These are phyloP conservation scores for Colletotrichum chrysophilum DNA, from an alignment of 2,329 filamentous ascomycete species.

Conservation along the genomic window DNA sequence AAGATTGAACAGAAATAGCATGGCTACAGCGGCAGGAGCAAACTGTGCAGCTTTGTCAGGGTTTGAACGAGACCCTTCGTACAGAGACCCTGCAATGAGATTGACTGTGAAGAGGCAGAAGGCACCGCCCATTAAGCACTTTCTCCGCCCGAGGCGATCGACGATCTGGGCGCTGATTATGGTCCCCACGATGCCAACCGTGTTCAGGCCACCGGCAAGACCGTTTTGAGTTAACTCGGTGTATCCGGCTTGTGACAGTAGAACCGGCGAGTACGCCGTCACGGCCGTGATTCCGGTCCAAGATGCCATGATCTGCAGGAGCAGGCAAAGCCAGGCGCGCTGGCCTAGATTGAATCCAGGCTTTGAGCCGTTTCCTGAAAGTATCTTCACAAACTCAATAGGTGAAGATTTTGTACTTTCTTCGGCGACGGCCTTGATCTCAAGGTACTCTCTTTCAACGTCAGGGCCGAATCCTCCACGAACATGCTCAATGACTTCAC, in stretches of 20 bases:
- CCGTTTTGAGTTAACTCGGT: slow-evolving; percentile 36
- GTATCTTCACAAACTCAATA: not conserved
- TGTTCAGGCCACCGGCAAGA: slow-evolving; percentile 56
- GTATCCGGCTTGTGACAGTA: not conserved
- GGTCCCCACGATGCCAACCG: slow-evolving; percentile 55
- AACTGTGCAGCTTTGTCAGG: slow-evolving; percentile 32
- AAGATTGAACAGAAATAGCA: slow-evolving; percentile 56
- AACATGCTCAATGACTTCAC: not conserved
- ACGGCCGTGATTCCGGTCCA: not conserved
- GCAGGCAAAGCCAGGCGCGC: not conserved
- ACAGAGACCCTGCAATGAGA: slow-evolving; percentile 45
- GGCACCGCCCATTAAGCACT: slow-evolving; percentile 44
- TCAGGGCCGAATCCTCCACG: not conserved
- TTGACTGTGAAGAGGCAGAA: slow-evolving; percentile 44
- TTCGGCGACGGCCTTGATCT: not conserved
- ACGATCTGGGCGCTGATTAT: slow-evolving; percentile 56
- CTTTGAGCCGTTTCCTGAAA: not conserved
- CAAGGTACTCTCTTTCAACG: not conserved
- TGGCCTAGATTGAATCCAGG: not conserved
- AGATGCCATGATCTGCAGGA: not conserved
- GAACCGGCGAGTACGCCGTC: not conserved
- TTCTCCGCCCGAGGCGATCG: slow-evolving; percentile 50
- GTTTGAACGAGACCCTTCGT: slow-evolving; percentile 37
- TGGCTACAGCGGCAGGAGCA: slow-evolving; percentile 49
- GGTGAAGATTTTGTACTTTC: not conserved